Base-by-base conservation (phyloP, 2,329 filamentous ascomycete species). In the Beauveria asiatica region DNA sequence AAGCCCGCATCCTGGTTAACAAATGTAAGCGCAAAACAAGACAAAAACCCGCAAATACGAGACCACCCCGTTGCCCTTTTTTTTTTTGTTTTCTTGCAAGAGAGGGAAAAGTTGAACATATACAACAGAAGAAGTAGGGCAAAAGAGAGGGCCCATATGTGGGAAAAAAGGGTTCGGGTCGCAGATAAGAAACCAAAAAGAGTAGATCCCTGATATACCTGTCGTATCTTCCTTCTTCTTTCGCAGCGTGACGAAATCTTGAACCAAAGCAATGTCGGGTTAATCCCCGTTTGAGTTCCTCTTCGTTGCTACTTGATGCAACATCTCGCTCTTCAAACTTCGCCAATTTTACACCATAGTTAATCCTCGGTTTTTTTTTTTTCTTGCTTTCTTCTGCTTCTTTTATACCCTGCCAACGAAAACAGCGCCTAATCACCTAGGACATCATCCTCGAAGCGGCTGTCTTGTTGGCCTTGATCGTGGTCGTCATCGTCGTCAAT, bases 361-460 rank as follows among this genome's bases (percentile, higher is more conserved):
- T 11, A 37, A 37, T 13, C 33, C 13, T 16, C 16, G 11, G 7
- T 16, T 23, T 9, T 41, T 48, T 37, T 45, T 7, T 45, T n/a
- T 6, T 6, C 3, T 23, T 45, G 8, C 9, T 50, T 30, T 8
- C 13, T 30, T 30, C 11, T 37, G 33, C 44, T 50, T 10, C 11
- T 42, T 41, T 10, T 25, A 41, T n/a, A 25, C 11, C 8, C 3
- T 23, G 3, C n/a, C 42, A n/a, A 39, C 1, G 23, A 44, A 6
- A 7, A 9, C 16, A 33, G 19, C 25, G 1, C 1, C 72, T 68
- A 80, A 63, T 80, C 78, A 21, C 78, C 78, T 45, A 80, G 66
- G 62, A 79, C 69, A 62, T 74, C 73, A 58, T 79, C 77, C 61
- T 78, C 76, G 62, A 70, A 73, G 55, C 75, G 76, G 62, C 76